Evolutionary conservation across 768 basidiomycete species (phyloP).

Genomic region (Trametes maxima): DNA sequence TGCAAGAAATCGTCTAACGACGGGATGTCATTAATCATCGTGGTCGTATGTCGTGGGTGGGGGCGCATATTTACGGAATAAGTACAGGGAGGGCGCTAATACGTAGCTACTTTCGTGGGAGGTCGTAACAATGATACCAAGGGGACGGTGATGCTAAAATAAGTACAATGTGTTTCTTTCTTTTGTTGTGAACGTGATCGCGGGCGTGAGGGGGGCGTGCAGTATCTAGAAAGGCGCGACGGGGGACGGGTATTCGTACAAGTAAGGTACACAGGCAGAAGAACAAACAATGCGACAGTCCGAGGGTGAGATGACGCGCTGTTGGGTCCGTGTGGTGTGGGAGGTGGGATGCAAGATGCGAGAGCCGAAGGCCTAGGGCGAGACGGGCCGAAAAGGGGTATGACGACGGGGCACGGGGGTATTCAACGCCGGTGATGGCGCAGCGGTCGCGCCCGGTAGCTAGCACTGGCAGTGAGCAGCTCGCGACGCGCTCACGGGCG

Average conservation of each 20-base stretch:
- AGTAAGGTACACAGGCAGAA: not conserved
- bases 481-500: conserved; percentile 19
- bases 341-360: not conserved
- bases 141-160: no score
- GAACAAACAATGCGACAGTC: conserved; percentile 7
- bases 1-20: no score
- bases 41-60: no score
- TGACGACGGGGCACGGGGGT: conserved; percentile 1
- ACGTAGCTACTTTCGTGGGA: no score
- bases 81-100: no score
- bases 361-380: no score
- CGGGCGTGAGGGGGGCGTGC: not conserved
- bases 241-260: conserved; percentile 23
- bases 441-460: not conserved
- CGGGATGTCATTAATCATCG: no score
- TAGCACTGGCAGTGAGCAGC: not conserved
- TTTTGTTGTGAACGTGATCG: not conserved
- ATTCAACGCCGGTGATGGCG: not conserved
- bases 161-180: not conserved
- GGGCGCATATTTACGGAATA: no score
- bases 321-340: conserved; percentile 10
- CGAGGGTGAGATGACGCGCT: conserved; percentile 9
- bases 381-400: not conserved
- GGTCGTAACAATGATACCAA: no score
- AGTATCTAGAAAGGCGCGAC: conserved; percentile 10